These are phyloP conservation scores for Spiraea crenata DNA, from an alignment of 331 rosid genomes.

Conservation along the genomic window DNA sequence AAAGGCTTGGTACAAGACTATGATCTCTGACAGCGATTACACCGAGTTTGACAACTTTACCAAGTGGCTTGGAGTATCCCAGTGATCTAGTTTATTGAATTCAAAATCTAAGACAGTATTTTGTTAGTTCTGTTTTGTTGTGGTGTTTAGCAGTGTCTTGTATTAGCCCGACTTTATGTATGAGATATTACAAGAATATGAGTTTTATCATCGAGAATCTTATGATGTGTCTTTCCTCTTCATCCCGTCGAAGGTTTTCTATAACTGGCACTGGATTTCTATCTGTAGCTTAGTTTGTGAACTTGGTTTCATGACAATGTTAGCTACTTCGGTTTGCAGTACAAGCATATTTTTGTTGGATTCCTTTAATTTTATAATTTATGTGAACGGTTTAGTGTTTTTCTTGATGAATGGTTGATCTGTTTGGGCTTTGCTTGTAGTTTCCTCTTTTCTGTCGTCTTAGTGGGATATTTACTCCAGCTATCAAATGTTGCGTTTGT, in stretches of 20 bases:
- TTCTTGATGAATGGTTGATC: background rate
- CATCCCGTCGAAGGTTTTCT: background rate
- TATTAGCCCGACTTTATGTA: conserved; percentile 20
- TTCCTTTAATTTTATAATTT: background rate
- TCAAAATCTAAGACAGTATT: conserved; percentile 14
- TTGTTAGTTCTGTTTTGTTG: conserved; percentile 19
- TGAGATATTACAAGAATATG: conserved; percentile 25
- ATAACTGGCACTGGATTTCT: conserved; percentile 1
- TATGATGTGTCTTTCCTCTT: conserved; percentile 1
- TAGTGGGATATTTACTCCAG: too few species aligned
- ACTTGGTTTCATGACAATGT: background rate
- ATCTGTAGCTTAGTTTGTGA: conserved; percentile 7
- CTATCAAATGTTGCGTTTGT: too few species aligned
- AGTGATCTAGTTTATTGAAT: conserved; percentile 38
- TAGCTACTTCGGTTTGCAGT: conserved; percentile 7
- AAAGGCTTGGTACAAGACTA: conserved; percentile 64
- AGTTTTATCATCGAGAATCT: conserved; percentile 16
- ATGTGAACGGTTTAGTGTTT: background rate
- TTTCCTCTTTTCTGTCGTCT: too few species aligned
- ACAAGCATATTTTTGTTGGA: background rate
- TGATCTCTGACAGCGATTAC: conserved; percentile 78
- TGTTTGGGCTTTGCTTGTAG: too few species aligned
- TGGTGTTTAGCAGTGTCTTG: conserved; percentile 25
- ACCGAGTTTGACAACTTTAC: conserved; percentile 64
- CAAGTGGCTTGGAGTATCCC: conserved; percentile 74